Percentiles rank a stretch among this genome's conserved stretches.
Conservation (phyloP, 1,284 basidiomycete genomes). For the Sporisorium scitamineum region DNA sequence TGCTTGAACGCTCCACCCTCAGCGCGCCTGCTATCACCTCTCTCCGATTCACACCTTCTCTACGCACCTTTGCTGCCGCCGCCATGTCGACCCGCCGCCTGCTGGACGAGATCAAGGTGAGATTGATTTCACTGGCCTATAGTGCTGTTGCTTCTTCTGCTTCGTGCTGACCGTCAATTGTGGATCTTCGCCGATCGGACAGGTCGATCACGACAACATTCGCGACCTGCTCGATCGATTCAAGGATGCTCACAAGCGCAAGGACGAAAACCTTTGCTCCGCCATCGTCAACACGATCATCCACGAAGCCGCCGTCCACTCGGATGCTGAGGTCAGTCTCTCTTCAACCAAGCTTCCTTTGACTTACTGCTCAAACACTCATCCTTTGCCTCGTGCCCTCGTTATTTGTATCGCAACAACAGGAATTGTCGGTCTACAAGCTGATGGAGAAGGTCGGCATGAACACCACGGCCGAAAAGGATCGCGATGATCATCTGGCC, state of each 20-base stretch:
- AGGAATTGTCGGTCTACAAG: slow-evolving; percentile 57
- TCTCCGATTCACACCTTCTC: neutral
- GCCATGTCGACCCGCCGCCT: slow-evolving; percentile 21
- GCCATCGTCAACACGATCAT: slow-evolving; percentile 44
- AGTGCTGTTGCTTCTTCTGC: neutral
- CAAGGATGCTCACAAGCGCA: slow-evolving; percentile 16
- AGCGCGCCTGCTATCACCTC: neutral
- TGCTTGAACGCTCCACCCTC: slow-evolving; percentile 6
- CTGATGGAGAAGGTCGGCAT: slow-evolving; percentile 36
- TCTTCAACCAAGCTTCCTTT: no score
- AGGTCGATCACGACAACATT: slow-evolving; percentile 57
- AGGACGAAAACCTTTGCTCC: slow-evolving; percentile 34
- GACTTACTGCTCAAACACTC: neutral
- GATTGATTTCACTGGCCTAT: neutral
- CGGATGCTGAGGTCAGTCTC: slow-evolving; percentile 24
- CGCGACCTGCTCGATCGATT: slow-evolving; percentile 46
- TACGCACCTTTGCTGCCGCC: slow-evolving; percentile 16
- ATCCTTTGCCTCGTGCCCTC: neutral
- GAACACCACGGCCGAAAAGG: slow-evolving; percentile 25
- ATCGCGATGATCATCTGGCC: slow-evolving; percentile 52
- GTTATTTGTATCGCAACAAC: neutral
- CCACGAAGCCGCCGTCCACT: slow-evolving; percentile 36
- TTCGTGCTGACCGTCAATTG: no score
- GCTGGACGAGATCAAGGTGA: slow-evolving; percentile 36
- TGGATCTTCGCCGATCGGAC: neutral